These are phyloP conservation scores for Acmispon strigosus DNA, from an alignment of 306 rosid genomes.

Conservation along the genomic window DNA sequence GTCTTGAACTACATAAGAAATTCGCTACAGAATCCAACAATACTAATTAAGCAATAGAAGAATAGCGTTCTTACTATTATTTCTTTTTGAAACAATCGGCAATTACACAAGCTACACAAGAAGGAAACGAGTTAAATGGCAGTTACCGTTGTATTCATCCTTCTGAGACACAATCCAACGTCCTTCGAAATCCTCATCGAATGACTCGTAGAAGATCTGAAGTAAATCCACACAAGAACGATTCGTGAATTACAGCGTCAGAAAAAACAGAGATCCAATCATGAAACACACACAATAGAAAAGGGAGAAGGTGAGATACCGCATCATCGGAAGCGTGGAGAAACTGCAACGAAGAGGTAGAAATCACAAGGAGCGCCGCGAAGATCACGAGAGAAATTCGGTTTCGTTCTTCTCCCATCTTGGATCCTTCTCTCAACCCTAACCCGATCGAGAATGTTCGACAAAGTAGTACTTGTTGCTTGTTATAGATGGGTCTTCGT, in stretches of 20 bases:
- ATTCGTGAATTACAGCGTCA: neutral
- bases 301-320: neutral
- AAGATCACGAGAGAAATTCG: slow-evolving; percentile 25
- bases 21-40: neutral
- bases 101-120: neutral
- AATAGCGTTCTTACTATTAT: too few species aligned
- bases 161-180: slow-evolving; percentile 73
- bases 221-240: neutral
- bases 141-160: slow-evolving; percentile 59
- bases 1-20: neutral
- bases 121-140: neutral
- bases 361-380: slow-evolving; percentile 23
- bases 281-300: neutral
- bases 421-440: slow-evolving; percentile 16
- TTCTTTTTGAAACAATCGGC: neutral
- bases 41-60: neutral
- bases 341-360: slow-evolving; percentile 38
- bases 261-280: slow-evolving; percentile 3
- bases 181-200: slow-evolving; percentile 66
- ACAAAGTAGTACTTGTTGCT: neutral
- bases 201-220: slow-evolving; percentile 83
- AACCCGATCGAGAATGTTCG: neutral
- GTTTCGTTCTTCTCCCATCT: slow-evolving; percentile 29
- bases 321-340: slow-evolving; percentile 52
- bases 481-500: slow-evolving; percentile 27